Evolutionary conservation across 257 asterid genomes (phyloP).

Genomic region (Solanum tarijense): DNA sequence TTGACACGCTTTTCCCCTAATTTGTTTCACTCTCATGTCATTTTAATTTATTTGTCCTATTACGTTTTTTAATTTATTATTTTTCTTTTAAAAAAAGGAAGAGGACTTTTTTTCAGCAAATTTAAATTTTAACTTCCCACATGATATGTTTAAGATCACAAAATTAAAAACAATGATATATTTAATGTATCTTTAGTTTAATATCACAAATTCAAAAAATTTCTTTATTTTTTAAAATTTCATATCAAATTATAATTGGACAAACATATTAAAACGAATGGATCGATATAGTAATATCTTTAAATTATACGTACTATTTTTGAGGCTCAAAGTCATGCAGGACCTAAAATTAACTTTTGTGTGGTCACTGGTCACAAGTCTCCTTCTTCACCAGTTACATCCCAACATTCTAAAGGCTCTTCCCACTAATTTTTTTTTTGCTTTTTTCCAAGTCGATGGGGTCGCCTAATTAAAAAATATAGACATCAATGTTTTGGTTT

Average conservation of each 20-base stretch:
- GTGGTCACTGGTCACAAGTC: not conserved
- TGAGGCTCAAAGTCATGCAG: not conserved
- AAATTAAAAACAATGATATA: fast-evolving
- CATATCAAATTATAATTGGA: too few relatives aligned
- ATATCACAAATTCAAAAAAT: too few relatives aligned
- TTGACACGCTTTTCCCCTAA: not conserved
- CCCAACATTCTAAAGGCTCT: not conserved
- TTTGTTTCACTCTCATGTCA: not conserved
- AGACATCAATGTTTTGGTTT: not conserved
- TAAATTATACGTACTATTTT: not conserved
- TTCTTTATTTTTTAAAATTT: too few relatives aligned
- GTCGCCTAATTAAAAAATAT: not conserved
- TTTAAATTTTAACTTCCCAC: fast-evolving
- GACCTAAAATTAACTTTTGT: not conserved
- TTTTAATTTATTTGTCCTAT: not conserved
- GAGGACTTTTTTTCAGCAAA: too few relatives aligned
- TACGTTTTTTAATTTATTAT: not conserved
- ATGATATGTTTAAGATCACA: fast-evolving
- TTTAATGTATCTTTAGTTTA: too few relatives aligned
- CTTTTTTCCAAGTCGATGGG: not conserved
- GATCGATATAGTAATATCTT: too few relatives aligned
- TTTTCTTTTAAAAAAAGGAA: too few relatives aligned
- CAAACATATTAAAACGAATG: too few relatives aligned
- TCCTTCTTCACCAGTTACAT: not conserved
- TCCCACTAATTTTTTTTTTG: not conserved